These are phyloP conservation scores for Bathelium albidoporum DNA, from an alignment of 495 filamentous ascomycete genomes.

Conservation along the genomic window DNA sequence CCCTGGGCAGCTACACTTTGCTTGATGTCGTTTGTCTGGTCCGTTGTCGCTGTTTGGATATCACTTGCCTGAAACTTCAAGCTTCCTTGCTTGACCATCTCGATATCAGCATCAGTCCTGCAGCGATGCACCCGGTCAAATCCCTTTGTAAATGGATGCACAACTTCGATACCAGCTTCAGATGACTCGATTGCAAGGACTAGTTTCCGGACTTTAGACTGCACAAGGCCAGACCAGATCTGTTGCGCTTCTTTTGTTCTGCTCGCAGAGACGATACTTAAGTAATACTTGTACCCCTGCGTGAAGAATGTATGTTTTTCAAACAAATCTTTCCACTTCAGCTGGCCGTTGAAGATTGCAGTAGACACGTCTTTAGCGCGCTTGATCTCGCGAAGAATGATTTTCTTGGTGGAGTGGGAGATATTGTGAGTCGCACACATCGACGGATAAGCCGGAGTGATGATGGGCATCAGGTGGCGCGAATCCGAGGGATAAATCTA, in stretches of 20 bases:
- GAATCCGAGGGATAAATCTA: slow-evolving; percentile 73
- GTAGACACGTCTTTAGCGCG: slow-evolving; percentile 68
- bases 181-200: slow-evolving; percentile 70
- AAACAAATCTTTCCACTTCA: slow-evolving; percentile 81
- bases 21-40: slow-evolving; percentile 46
- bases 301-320: slow-evolving; percentile 86
- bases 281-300: slow-evolving; percentile 82
- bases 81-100: slow-evolving; percentile 59
- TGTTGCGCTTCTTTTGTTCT: slow-evolving; percentile 75
- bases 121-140: slow-evolving; percentile 73
- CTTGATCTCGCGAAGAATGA: slow-evolving; percentile 74
- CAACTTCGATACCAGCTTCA: slow-evolving; percentile 58
- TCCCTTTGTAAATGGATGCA: slow-evolving; percentile 86
- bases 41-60: slow-evolving; percentile 48
- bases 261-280: slow-evolving; percentile 78
- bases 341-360: slow-evolving; percentile 63
- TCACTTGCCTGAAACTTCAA: slow-evolving; percentile 56
- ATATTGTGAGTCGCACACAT: slow-evolving; percentile 97
- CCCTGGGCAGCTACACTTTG: slow-evolving; percentile 41
- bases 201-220: slow-evolving; percentile 81
- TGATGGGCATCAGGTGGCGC: slow-evolving; percentile 90
- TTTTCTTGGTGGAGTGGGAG: slow-evolving; percentile 67
- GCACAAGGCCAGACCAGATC: slow-evolving; percentile 81
- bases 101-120: slow-evolving; percentile 57
- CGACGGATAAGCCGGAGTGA: slow-evolving; percentile 86